Percentiles rank a stretch among this genome's conserved stretches.
phyloP scores from a whole-genome alignment of 208 protist species.

The Acanthamoeba culbertsoni region DNA sequence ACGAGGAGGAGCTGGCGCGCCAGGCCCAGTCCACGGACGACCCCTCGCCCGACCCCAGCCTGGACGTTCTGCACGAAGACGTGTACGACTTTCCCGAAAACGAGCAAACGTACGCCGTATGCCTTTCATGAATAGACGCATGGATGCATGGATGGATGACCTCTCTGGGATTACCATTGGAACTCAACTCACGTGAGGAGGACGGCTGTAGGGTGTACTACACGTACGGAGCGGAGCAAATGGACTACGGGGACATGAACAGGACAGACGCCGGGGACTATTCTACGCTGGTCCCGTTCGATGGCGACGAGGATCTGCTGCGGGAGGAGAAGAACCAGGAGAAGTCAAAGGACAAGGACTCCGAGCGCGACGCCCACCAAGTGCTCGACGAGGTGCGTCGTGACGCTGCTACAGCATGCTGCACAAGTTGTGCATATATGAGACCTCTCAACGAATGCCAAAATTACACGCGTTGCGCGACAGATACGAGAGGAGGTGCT shows the following conservation, averaged over 20 bases:
- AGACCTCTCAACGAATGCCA: too few species aligned
- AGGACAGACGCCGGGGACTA: too few species aligned
- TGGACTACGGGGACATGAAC: not conserved
- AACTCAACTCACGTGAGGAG: not conserved
- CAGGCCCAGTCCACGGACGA: not conserved
- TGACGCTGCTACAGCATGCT: too few species aligned
- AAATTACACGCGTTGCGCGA: too few species aligned
- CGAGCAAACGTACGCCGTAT: not conserved
- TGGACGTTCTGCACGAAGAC: not conserved
- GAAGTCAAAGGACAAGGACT: not conserved
- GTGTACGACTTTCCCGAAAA: not conserved
- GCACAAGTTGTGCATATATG: too few species aligned
- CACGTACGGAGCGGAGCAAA: not conserved
- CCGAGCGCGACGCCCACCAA: not conserved
- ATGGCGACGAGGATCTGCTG: not conserved
- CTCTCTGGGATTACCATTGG: not conserved
- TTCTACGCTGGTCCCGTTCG: too few species aligned
- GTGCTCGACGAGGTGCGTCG: slow-evolving; percentile 9
- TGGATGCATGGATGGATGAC: not conserved
- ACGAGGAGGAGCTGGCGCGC: not conserved
- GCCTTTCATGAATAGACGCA: not conserved
- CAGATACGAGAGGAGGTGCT: slow-evolving; percentile 5
- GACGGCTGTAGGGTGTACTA: not conserved
- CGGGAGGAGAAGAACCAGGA: not conserved
- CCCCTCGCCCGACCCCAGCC: not conserved